Evolutionary conservation across 2,329 filamentous ascomycete species (phyloP).

Genomic region (Xylaria sp.): DNA sequence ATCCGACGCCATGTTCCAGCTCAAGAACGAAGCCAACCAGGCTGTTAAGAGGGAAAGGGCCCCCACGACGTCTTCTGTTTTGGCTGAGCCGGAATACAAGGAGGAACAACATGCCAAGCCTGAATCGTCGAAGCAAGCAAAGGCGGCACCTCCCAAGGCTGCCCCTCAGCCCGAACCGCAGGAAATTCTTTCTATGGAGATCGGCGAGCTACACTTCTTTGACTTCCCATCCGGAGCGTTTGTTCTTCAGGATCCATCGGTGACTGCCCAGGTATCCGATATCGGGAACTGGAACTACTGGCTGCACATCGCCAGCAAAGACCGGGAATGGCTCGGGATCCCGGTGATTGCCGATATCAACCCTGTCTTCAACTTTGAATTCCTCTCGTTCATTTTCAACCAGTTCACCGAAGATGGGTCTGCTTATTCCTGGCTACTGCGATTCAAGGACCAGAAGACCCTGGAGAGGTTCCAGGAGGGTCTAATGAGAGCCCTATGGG

Average conservation of each 20-base stretch:
- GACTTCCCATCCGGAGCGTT: slow-evolving; percentile 89
- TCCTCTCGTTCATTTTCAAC: slow-evolving; percentile 99
- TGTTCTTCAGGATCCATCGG: slow-evolving; percentile 72
- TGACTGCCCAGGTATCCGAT: slow-evolving; percentile 81
- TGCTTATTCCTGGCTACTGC: slow-evolving; percentile 92
- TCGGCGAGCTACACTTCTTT: slow-evolving; percentile 88
- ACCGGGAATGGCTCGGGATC: slow-evolving; percentile 85
- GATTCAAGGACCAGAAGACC: slow-evolving; percentile 81
- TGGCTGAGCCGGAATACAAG: slow-evolving; percentile 39
- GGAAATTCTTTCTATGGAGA: slow-evolving; percentile 74
- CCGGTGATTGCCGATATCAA: slow-evolving; percentile 89
- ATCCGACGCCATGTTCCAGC: slow-evolving; percentile 58
- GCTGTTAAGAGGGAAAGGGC: slow-evolving; percentile 46
- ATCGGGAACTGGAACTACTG: slow-evolving; percentile 93
- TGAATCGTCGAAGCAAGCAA: slow-evolving; percentile 31
- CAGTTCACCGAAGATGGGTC: slow-evolving; percentile 87
- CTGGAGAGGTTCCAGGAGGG: slow-evolving; percentile 90
- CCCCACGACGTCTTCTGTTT: slow-evolving; percentile 27
- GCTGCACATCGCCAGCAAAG: slow-evolving; percentile 78
- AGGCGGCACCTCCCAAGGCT: slow-evolving; percentile 52
- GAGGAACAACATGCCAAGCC: slow-evolving; percentile 38
- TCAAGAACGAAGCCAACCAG: slow-evolving; percentile 51
- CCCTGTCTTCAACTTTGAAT: slow-evolving; percentile 98
- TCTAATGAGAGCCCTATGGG: slow-evolving; percentile 94
- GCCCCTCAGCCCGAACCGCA: slow-evolving; percentile 69